phyloP scores from a whole-genome alignment of 371 early-diverging fungal genomes.

The Funneliformis caledonium region DNA sequence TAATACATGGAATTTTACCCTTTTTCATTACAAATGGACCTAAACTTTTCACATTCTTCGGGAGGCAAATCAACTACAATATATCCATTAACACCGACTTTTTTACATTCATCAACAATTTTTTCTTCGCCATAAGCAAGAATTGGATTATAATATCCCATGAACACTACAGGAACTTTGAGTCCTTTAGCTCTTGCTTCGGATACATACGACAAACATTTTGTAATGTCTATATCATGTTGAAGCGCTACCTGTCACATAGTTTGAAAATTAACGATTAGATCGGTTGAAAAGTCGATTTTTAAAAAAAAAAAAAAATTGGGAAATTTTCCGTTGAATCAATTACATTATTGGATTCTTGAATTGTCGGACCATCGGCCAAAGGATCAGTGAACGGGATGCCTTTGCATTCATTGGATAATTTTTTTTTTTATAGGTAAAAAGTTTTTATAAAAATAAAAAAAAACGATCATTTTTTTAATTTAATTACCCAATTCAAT shows the following conservation, averaged over 20 bases:
- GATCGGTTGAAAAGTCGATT: background rate
- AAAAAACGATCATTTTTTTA: background rate
- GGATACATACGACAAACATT: constrained; percentile 80
- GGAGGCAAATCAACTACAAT: constrained; percentile 97
- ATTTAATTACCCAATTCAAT: constrained; percentile 86
- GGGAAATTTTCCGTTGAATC: too few species aligned
- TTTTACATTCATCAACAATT: constrained; percentile 80
- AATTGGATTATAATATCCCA: constrained; percentile 98
- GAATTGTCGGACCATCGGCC: constrained; percentile 97
- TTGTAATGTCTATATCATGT: constrained; percentile 76
- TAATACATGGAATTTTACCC: constrained; percentile 50
- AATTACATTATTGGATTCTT: constrained; percentile 83
- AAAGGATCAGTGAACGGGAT: constrained; percentile 98
- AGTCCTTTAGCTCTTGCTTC: constrained; percentile 85
- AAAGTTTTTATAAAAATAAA: background rate
- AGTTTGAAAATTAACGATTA: background rate
- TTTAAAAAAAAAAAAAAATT: background rate
- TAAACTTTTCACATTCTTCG: constrained; percentile 90
- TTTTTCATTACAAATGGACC: constrained; percentile 69
- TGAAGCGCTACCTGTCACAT: constrained; percentile 69
- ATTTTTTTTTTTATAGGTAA: background rate
- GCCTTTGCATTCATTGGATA: constrained; percentile 51
- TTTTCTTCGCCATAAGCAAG: constrained; percentile 89
- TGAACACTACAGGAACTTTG: constrained; percentile 90
- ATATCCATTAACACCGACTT: constrained; percentile 92